Evolutionary conservation across 2,329 filamentous ascomycete species (phyloP).

Genomic region (Hypoxylon sp.): DNA sequence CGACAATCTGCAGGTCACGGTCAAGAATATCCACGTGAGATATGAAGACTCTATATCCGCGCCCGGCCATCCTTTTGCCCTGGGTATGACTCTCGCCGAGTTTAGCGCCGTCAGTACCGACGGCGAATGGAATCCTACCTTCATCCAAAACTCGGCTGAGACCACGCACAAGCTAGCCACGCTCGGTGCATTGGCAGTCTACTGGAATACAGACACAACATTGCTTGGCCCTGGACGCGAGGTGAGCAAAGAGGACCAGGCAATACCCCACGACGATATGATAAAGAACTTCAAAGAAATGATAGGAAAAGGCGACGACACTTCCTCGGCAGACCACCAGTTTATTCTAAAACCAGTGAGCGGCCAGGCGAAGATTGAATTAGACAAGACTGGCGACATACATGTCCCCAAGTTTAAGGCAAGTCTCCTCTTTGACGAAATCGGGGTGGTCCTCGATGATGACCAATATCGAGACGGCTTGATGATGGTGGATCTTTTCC

Average conservation of each 20-base stretch:
- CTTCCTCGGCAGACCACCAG: constrained; percentile 75
- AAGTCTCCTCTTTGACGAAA: constrained; percentile 93
- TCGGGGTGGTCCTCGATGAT: constrained; percentile 97
- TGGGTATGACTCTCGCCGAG: constrained; percentile 92
- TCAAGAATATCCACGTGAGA: constrained; percentile 98
- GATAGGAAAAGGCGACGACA: constrained; percentile 79
- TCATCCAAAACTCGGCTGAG: constrained; percentile 87
- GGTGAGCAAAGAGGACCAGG: constrained; percentile 71
- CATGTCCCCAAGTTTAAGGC: constrained; percentile 90
- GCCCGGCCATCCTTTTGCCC: constrained; percentile 93
- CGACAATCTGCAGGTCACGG: constrained; percentile 96
- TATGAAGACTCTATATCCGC: constrained; percentile 98
- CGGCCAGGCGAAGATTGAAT: constrained; percentile 92
- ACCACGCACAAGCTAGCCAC: constrained; percentile 95
- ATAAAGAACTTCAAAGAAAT: constrained; percentile 82
- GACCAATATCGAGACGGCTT: constrained; percentile 96
- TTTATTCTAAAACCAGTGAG: constrained; percentile 97
- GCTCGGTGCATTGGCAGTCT: constrained; percentile 89
- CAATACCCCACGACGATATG: constrained; percentile 80
- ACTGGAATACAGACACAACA: constrained; percentile 96
- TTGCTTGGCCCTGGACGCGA: constrained; percentile 88
- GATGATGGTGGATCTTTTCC: constrained; percentile 98
- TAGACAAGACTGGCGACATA: constrained; percentile 90
- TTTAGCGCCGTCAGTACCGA: constrained; percentile 98
- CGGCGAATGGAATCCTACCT: constrained; percentile 93